These are phyloP conservation scores for Saprolegnia parasitica DNA, from an alignment of 352 stramenopile species.

Conservation along the genomic window DNA sequence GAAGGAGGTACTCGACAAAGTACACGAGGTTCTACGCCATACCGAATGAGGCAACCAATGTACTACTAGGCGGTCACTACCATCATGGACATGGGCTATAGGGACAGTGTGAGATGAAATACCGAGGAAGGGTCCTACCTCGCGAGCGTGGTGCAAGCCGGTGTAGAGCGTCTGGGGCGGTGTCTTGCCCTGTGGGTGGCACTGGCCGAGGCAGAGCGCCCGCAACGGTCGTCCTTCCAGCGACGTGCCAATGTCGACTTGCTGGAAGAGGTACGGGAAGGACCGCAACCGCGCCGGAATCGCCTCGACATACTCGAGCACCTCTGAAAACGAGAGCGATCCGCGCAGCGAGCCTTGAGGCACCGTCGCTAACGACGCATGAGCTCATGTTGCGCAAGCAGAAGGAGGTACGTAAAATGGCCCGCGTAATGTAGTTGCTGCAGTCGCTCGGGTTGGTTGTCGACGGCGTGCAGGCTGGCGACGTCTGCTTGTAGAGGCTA, in stretches of 20 bases:
- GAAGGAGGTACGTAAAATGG: slow-evolving; percentile 17
- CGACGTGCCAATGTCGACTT: slow-evolving; percentile 55
- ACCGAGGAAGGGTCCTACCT: slow-evolving; percentile 37
- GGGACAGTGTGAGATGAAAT: background rate
- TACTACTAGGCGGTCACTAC: slow-evolving; percentile 35
- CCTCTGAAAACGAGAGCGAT: slow-evolving; percentile 55
- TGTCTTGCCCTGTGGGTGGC: slow-evolving; percentile 19
- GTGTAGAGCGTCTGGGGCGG: slow-evolving; percentile 69
- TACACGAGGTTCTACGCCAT: slow-evolving; percentile 62
- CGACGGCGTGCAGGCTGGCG: slow-evolving; percentile 24
- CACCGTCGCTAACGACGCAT: slow-evolving; percentile 31
- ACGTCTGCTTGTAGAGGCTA: slow-evolving; percentile 31
- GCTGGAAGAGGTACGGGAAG: slow-evolving; percentile 38
- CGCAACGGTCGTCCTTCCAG: slow-evolving; percentile 53
- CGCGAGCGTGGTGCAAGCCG: slow-evolving; percentile 77
- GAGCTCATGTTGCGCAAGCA: background rate
- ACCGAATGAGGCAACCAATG: background rate
- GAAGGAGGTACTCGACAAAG: slow-evolving; percentile 68
- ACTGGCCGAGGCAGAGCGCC: slow-evolving; percentile 66
- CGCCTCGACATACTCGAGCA: slow-evolving; percentile 51
- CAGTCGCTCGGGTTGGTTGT: slow-evolving; percentile 26
- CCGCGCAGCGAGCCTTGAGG: slow-evolving; percentile 54
- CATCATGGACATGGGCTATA: slow-evolving; percentile 85
- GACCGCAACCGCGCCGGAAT: slow-evolving; percentile 35
- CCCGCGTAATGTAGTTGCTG: slow-evolving; percentile 30